Conservation (phyloP, 2,329 filamentous ascomycete species). For the Colletotrichum incanum region DNA sequence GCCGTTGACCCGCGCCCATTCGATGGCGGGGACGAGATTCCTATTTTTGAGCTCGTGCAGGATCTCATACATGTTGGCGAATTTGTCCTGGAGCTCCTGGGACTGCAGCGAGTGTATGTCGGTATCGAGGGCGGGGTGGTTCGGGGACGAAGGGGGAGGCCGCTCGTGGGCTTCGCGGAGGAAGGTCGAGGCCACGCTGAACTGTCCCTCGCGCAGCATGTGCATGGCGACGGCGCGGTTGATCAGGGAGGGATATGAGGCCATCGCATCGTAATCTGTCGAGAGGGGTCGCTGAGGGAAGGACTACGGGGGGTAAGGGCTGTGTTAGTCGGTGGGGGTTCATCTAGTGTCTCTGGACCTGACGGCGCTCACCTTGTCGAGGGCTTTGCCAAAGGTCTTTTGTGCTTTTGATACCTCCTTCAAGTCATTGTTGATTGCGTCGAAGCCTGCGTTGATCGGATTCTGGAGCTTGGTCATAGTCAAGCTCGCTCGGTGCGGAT, state of each 20-base stretch:
- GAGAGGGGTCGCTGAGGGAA: constrained; percentile 74
- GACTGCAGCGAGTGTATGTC: constrained; percentile 74
- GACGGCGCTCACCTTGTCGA: constrained; percentile 78
- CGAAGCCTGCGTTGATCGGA: constrained; percentile 85
- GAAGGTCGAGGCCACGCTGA: constrained; percentile 89
- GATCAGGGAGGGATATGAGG: constrained; percentile 81
- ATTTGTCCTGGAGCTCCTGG: constrained; percentile 82
- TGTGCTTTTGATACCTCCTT: constrained; percentile 88
- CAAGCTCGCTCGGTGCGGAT: constrained; percentile 79
- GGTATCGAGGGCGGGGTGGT: constrained; percentile 46
- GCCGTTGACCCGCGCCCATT: constrained; percentile 85
- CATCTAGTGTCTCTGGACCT: not conserved
- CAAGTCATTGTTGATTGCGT: constrained; percentile 84
- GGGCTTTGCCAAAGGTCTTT: constrained; percentile 85
- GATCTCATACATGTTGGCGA: constrained; percentile 92
- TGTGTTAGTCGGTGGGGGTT: constrained; percentile 39
- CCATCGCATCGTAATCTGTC: constrained; percentile 85
- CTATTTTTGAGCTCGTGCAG: constrained; percentile 81
- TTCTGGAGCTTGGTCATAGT: constrained; percentile 89
- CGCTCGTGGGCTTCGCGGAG: constrained; percentile 76
- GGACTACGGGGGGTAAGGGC: constrained; percentile 44
- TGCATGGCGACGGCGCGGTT: constrained; percentile 96
- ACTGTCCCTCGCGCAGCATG: constrained; percentile 93
- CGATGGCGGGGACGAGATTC: constrained; percentile 87
- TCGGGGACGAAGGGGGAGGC: constrained; percentile 45